Base-by-base conservation (phyloP, 805 yeast genomes). In the Metschnikowia anglica region DNA sequence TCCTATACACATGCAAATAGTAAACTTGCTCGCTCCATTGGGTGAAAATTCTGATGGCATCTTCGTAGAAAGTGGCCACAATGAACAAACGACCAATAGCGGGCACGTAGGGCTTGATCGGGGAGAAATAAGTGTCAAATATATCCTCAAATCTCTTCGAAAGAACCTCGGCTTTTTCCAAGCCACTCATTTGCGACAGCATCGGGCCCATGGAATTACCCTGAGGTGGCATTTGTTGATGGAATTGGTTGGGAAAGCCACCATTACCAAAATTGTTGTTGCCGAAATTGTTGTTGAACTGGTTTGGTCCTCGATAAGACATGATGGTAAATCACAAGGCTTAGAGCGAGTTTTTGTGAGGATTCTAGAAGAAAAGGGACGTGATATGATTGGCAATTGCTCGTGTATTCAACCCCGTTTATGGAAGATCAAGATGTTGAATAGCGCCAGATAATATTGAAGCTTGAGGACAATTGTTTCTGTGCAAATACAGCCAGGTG, bases 21-120 rank as follows among this genome's bases (percentile, higher is more conserved):
- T 80, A 85, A 18, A 88, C 87, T 66, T 91, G 99, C 57, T 88
- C 96, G 26, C 76, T 65, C 97, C 97, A 91, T 68, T 90, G 97
- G 5, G 88, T 69, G 40, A 81, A 54, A 56, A 91, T 87, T 63
- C 99, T 78, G 40, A 83, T 61, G 3, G 96, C 78, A 60, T 93
- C 98, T 66, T 91, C 98, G 52, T 81, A 79, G 61, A 90, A 91
- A 0, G 98, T 93, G 37, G 96, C 95, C 43, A 91, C 96, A 48
- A 91, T 90, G 52, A 90, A 78, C 47, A 87, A 80, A 45, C 98
- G 76, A 28, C 97, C 98, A 55, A 91, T 79, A 17, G 81, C 81
- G 7, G 98, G 97, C 37, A 90, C 83, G 56, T 80, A 83, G 0
- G 91, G 91, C 60, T 76, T 82, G 34, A 83, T 59, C 39, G 79